Conservation (phyloP, 2,329 filamentous ascomycete genomes). For the Ilyonectria mors-panacis region DNA sequence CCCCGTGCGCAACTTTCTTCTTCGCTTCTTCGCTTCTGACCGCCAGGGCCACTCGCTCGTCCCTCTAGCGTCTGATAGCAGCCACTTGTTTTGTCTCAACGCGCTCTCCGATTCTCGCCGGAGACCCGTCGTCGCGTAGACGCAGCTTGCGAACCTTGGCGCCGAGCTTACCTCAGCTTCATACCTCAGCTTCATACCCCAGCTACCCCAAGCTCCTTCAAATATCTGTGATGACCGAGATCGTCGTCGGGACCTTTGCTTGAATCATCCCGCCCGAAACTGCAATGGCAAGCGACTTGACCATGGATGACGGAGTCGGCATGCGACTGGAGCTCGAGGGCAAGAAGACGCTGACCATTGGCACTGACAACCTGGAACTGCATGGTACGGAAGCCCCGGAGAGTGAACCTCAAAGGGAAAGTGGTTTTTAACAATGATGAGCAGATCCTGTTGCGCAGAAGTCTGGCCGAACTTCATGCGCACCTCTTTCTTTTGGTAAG, state of each 20-base stretch:
- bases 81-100: neutral
- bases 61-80: neutral
- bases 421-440: constrained; percentile 33
- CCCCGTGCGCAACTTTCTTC: neutral
- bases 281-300: constrained; percentile 29
- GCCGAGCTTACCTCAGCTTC: constrained; percentile 7
- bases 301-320: constrained; percentile 45
- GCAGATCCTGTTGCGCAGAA: constrained; percentile 43
- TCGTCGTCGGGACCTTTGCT: neutral
- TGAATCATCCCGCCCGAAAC: constrained; percentile 6
- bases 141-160: neutral
- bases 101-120: neutral
- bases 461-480: constrained; percentile 42
- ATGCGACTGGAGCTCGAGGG: constrained; percentile 50
- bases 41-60: constrained; percentile 5
- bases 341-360: constrained; percentile 52
- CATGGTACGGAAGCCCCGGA: constrained; percentile 51
- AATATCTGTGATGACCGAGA: neutral
- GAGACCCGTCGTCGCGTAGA: neutral
- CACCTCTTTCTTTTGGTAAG: constrained; percentile 39
- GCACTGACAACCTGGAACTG: constrained; percentile 50
- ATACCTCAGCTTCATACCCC: constrained; percentile 1
- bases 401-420: constrained; percentile 5
- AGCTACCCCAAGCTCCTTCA: neutral
- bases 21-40: constrained; percentile 2